Conservation (phyloP, 2,329 filamentous ascomycete genomes). For the Trichoderma sp. region DNA sequence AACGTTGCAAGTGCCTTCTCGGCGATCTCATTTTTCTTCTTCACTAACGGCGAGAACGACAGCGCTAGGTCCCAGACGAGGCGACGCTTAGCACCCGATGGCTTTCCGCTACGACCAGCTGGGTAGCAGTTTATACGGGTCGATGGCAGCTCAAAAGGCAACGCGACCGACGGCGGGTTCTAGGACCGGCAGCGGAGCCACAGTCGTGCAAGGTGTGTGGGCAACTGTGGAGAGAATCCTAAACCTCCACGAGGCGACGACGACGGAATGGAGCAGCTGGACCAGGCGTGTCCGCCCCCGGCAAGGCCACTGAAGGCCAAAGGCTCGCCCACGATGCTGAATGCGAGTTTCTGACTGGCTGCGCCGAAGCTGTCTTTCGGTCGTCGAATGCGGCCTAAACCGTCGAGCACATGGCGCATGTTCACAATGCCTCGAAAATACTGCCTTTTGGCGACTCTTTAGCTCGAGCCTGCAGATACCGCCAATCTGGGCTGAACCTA, state of each 20-base stretch:
- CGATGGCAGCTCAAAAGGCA: neutral
- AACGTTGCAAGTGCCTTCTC: neutral
- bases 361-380: conserved; percentile 21
- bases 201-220: conserved; percentile 18
- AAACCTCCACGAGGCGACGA: conserved; percentile 13
- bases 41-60: neutral
- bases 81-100: neutral
- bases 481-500: neutral
- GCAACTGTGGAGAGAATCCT: conserved; percentile 17
- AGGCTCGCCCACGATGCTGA: conserved; percentile 31
- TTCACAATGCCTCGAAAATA: conserved; percentile 13
- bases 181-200: neutral
- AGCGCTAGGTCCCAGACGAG: neutral
- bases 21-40: neutral
- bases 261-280: conserved; percentile 25
- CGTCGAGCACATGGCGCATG: conserved; percentile 16
- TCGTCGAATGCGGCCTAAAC: conserved; percentile 31
- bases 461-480: neutral
- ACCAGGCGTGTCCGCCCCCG: conserved; percentile 4
- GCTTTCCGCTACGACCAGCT: conserved; percentile 11
- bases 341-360: conserved; percentile 31
- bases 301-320: conserved; percentile 28
- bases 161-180: conserved; percentile 1
- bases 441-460: conserved; percentile 18
- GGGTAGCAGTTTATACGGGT: conserved; percentile 15